phyloP scores from a whole-genome alignment of 1,139 yeast species.

The Blastobotrys apis region DNA sequence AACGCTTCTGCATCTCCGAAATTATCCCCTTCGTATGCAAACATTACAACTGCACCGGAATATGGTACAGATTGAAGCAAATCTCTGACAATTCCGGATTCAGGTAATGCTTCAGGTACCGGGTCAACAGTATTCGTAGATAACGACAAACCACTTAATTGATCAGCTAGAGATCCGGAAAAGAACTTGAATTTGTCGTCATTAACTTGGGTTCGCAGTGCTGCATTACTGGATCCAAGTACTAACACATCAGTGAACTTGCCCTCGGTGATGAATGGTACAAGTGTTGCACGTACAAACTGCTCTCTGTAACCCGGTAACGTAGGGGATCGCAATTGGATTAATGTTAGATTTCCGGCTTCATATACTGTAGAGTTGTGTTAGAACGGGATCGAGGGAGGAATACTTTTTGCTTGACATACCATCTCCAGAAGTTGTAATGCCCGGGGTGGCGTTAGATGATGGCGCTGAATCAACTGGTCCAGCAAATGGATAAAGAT shows the following conservation, averaged over 20 bases:
- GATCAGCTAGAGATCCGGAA: conserved; percentile 20
- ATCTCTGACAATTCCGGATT: conserved; percentile 32
- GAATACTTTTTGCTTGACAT: background rate
- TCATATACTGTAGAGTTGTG: conserved; percentile 37
- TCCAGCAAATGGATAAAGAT: conserved; percentile 77
- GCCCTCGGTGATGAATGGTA: conserved; percentile 44
- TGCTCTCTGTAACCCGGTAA: conserved; percentile 55
- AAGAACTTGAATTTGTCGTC: conserved; percentile 17
- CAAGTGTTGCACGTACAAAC: conserved; percentile 52
- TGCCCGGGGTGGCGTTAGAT: conserved; percentile 52
- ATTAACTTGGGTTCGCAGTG: conserved; percentile 21
- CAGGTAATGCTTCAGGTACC: conserved; percentile 26
- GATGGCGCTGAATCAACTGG: conserved; percentile 50
- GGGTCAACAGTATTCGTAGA: conserved; percentile 14
- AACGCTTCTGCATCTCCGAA: conserved; percentile 62
- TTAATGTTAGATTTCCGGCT: conserved; percentile 40
- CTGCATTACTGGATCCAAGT: conserved; percentile 68
- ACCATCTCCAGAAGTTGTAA: conserved; percentile 12
- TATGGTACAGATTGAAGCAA: conserved; percentile 18
- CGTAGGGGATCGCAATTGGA: conserved; percentile 84
- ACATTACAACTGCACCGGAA: conserved; percentile 37
- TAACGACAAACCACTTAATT: conserved; percentile 23
- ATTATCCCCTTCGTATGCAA: conserved; percentile 89
- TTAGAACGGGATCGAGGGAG: conserved; percentile 5
- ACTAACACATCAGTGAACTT: conserved; percentile 49